phyloP scores from a whole-genome alignment of 108 stramenopile species.

The Fragilaria crotonensis region DNA sequence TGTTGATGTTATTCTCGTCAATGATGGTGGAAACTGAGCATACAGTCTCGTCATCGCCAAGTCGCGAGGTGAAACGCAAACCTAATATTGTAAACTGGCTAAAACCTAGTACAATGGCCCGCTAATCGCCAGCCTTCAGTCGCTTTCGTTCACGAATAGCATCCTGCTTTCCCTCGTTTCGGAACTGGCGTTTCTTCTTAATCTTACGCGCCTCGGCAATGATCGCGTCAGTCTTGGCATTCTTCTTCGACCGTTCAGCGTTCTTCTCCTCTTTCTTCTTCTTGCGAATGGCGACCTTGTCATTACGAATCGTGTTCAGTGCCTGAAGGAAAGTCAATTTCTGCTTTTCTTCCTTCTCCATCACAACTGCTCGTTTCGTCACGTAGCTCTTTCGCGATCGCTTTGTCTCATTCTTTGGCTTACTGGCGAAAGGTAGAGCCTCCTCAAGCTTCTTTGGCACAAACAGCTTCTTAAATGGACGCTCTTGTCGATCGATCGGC shows the following conservation, averaged over 20 bases:
- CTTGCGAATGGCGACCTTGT: conserved; percentile 67
- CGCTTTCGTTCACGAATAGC: conserved; percentile 59
- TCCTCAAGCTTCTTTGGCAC: conserved; percentile 90
- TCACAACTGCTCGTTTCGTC: conserved; percentile 72
- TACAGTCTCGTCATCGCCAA: too few relatives aligned
- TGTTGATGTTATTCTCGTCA: too few relatives aligned
- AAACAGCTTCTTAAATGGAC: conserved; percentile 72
- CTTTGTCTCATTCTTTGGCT: conserved; percentile 82
- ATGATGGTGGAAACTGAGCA: too few relatives aligned
- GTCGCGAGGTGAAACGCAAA: too few relatives aligned
- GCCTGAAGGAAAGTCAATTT: conserved; percentile 79
- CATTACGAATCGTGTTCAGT: conserved; percentile 77
- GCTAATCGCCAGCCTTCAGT: conserved; percentile 4
- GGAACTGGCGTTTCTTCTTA: conserved; percentile 72
- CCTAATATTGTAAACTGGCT: too few relatives aligned
- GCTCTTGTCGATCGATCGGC: conserved; percentile 83
- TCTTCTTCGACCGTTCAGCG: conserved; percentile 45
- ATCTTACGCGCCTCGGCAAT: conserved; percentile 51
- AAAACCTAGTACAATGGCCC: too few relatives aligned
- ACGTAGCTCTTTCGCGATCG: conserved; percentile 71
- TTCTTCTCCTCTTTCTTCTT: conserved; percentile 55
- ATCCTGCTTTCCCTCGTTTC: conserved; percentile 70
- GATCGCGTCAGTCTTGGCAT: conserved; percentile 61
- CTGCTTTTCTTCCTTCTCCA: conserved; percentile 75
- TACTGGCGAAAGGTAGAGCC: conserved; percentile 87